phyloP scores from a whole-genome alignment of 805 yeast species.

The Yamadazyma olivae region DNA sequence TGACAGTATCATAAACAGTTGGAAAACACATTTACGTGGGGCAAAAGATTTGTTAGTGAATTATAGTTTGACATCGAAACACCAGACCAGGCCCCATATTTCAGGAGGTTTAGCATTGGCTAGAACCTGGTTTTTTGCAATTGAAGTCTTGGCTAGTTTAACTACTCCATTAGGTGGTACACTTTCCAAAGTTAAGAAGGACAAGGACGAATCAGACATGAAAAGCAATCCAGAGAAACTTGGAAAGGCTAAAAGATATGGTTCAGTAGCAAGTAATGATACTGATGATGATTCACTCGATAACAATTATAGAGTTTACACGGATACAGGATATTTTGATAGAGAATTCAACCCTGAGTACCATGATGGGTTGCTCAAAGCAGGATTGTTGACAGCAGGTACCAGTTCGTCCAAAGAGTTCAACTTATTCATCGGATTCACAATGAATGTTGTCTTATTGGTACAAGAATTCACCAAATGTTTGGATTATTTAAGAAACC shows the following conservation, averaged over 20 bases:
- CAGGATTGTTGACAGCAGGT: constrained; percentile 20
- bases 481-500: constrained; percentile 20
- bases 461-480: constrained; percentile 23
- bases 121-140: constrained; percentile 53
- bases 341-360: constrained; percentile 23
- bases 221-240: not conserved
- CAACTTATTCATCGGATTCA: constrained; percentile 34
- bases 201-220: constrained; percentile 14
- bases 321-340: constrained; percentile 31
- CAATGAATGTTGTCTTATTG: constrained; percentile 22
- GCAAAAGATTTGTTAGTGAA: constrained; percentile 57
- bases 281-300: constrained; percentile 9
- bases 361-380: constrained; percentile 27
- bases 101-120: constrained; percentile 50
- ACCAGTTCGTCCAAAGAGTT: constrained; percentile 13
- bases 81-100: constrained; percentile 15
- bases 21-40: constrained; percentile 63
- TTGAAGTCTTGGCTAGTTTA: constrained; percentile 54
- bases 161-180: constrained; percentile 56
- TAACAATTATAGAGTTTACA: constrained; percentile 16
- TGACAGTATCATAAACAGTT: constrained; percentile 30
- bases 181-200: constrained; percentile 13
- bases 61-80: constrained; percentile 27
- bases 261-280: constrained; percentile 4
- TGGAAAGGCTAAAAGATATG: not conserved